Base-by-base conservation (phyloP, 768 basidiomycete genomes). In the Leccinum uliginosum region DNA sequence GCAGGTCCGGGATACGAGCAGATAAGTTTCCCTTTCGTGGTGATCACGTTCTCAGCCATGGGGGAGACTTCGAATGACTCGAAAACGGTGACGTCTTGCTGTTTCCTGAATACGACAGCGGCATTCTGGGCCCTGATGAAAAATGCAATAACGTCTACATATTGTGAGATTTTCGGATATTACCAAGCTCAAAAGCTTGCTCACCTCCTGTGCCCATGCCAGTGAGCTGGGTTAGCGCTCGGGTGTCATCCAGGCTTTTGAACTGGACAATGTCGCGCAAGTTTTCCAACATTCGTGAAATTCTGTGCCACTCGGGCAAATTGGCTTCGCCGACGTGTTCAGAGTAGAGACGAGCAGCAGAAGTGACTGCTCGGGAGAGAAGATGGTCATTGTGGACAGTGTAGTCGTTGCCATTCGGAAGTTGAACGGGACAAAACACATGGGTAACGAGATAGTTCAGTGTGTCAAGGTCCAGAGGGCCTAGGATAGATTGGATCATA, bases 61-160 rank as follows among this genome's bases (percentile, higher is more conserved):
- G 78, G 73, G 4, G 76, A 75, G 5, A 74, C 69, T 58, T 81
- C 75, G 53, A 82, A 82, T 10, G 65, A 64, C 60, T 82, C 81
- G 27, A 49, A 49, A 19, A 49, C n/a, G 0, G 47, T 49, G 47
- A 49, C 26, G 19, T 49, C 27, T 19, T 49, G 0, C 3, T 29
- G 47, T 17, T 49, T 49, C n/a, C 47, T 49, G 17, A 49, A 29
- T 17, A 49, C 10, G 17, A 49, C 47, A 9, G 27, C 47, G 4
- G 47, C 47, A 29, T 49, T 49, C 27, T 49, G 47, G 0, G 47
- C 47, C 30, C n/a, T 8, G 27, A 49, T 7, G 0, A 27, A 27
- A 29, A 49, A 49, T 49, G 52, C 66, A 5, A 76, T 44, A 6
- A 71, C 63, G 53, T 74, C 79, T 80, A 29, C 3, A 40, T 10